A percentile compares a stretch with the other conserved stretches of the same genome.
These are phyloP conservation scores for Botrytis fragariae DNA, from an alignment of 2,329 filamentous ascomycete genomes.

Conservation along the genomic window DNA sequence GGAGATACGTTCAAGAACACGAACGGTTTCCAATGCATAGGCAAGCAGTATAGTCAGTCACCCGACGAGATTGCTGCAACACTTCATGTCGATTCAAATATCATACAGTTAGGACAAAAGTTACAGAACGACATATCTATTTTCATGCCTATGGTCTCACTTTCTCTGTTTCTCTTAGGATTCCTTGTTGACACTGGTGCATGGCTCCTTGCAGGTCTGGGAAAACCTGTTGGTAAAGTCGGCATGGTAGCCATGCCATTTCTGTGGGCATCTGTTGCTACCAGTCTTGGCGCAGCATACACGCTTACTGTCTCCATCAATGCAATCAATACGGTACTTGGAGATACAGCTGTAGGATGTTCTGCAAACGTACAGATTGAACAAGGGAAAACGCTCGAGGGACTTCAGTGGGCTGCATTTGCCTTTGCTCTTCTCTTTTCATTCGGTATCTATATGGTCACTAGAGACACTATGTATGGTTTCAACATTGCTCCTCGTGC, in stretches of 20 bases:
- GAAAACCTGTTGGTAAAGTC: not conserved
- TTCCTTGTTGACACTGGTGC: conserved; percentile 11
- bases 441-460: conserved; percentile 13
- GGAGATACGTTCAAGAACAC: conserved; percentile 17
- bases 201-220: conserved; percentile 15
- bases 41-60: conserved; percentile 12
- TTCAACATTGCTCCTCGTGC: conserved; percentile 10
- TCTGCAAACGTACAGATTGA: conserved; percentile 9
- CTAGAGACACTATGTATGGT: conserved; percentile 15
- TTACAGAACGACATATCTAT: conserved; percentile 16
- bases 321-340: conserved; percentile 12
- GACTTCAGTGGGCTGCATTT: conserved; percentile 11
- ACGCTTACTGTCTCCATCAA: conserved; percentile 12
- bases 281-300: conserved; percentile 10
- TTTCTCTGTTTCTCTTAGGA: not conserved
- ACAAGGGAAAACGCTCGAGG: conserved; percentile 9
- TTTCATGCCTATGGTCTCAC: conserved; percentile 2
- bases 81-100: conserved; percentile 10
- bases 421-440: conserved; percentile 14
- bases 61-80: conserved; percentile 1
- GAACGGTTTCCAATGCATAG: conserved; percentile 15
- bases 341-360: not conserved
- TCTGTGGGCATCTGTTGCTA: conserved; percentile 8
- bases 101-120: conserved; percentile 7
- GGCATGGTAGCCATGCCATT: conserved; percentile 13